Evolutionary conservation across 805 yeast species (phyloP), one percentile per base, ranked within the genome.

Genomic region (Candida sithepensis): DNA sequence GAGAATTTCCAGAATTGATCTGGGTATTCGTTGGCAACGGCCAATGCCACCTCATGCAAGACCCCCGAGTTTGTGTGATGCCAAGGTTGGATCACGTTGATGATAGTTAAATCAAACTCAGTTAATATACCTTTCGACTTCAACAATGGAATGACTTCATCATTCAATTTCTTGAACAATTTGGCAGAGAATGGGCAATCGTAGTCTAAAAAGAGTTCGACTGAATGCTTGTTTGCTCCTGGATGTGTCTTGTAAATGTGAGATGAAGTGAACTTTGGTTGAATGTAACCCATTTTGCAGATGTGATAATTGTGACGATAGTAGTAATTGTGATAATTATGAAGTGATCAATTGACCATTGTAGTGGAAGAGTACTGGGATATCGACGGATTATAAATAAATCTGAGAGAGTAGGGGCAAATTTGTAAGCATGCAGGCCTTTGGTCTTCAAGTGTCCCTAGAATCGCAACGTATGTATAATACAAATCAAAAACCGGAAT

Each of bases 1-100:
- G 84, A 75, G 41, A 81, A 78, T 34, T 77, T 69, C 76, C 88
- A 77, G 62, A 85, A 80, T 52, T 69, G 64, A 1, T 60, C 64
- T 0, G 87, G 84, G 14, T 68, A 71, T n/a, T 69, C 51, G 42
- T 76, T 69, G n/a, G 85, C 86, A 26, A 84, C 82, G 0, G 84
- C 90, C 22, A 89, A 64, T 0, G 85, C 74, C 38, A 85, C 85
- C 60, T 89, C 96, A 61, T 85, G 84, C 36, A 81, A 70, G 33
- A 79, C 66, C 4, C 79, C 75, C 1, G 92, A 83, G 47, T 81
- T 79, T 3, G 58, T 37, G 39, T 91, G 84, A 63, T 89, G 96
- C 96, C 96, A 89, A 54, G 95, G 94, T 69, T 89, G 96, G n/a
- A 85, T 73, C 37, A 84, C 89, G 59, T 87, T 84, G 51, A 82